phyloP scores from a whole-genome alignment of 352 stramenopile genomes.

The Halophytophthora polymorphica region DNA sequence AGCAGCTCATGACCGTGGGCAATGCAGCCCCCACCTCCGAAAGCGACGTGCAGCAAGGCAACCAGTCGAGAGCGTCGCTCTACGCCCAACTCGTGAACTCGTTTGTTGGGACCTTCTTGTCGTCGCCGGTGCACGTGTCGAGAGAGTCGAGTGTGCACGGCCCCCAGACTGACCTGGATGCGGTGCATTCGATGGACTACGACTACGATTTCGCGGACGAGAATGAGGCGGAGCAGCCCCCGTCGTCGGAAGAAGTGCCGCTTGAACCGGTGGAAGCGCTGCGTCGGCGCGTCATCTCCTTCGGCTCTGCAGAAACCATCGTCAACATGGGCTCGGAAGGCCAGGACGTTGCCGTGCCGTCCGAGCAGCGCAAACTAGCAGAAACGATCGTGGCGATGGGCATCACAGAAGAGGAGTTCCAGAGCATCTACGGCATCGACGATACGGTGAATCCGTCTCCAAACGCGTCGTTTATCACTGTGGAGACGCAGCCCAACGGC shows the following conservation, averaged over 20 bases:
- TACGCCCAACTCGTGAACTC: conserved; percentile 57
- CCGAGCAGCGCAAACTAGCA: conserved; percentile 62
- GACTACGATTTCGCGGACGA: conserved; percentile 27
- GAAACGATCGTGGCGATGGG: conserved; percentile 75
- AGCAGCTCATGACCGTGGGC: conserved; percentile 78
- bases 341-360: conserved; percentile 32
- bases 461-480: conserved; percentile 13
- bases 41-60: conserved; percentile 43
- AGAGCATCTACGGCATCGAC: conserved; percentile 28
- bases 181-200: conserved; percentile 30
- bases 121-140: conserved; percentile 34
- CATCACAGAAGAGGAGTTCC: conserved; percentile 46
- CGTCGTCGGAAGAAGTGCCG: conserved; percentile 15
- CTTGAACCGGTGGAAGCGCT: conserved; percentile 61
- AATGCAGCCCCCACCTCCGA: conserved; percentile 62
- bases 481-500: conserved; percentile 5
- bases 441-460: conserved; percentile 12
- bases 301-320: conserved; percentile 74
- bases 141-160: conserved; percentile 26
- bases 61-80: conserved; percentile 30
- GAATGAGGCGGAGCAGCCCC: conserved; percentile 7
- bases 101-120: conserved; percentile 46
- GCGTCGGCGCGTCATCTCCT: conserved; percentile 66
- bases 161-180: conserved; percentile 26
- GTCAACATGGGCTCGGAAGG: conserved; percentile 52